These are phyloP conservation scores for Neonectria coccinea DNA, from an alignment of 2,329 filamentous ascomycete species.

Conservation along the genomic window DNA sequence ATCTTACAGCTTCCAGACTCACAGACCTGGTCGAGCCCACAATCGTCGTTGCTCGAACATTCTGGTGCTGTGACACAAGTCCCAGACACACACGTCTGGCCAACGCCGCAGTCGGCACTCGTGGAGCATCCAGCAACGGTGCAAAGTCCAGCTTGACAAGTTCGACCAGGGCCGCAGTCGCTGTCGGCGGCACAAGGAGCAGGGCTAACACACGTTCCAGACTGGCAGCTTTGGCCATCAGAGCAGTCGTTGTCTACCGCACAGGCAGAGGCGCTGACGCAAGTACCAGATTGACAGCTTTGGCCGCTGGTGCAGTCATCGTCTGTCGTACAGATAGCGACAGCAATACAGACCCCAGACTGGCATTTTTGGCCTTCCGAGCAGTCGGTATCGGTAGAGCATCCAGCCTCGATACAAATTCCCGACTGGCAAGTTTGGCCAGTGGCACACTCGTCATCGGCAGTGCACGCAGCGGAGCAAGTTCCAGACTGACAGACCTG, in stretches of 20 bases:
- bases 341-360: constrained; percentile 6
- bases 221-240: background rate
- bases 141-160: constrained; percentile 7
- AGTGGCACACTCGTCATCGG: constrained; percentile 1
- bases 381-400: background rate
- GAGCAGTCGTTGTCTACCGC: background rate
- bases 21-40: background rate
- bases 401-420: background rate
- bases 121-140: background rate
- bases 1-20: background rate
- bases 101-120: background rate
- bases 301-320: background rate
- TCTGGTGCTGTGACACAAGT: constrained; percentile 3
- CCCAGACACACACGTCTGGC: background rate
- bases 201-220: background rate
- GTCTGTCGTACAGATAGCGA: background rate
- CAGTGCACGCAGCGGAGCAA: background rate
- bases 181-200: background rate
- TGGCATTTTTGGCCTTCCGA: background rate
- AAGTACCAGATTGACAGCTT: background rate
- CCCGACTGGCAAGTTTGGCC: constrained; percentile 2
- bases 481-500: constrained; percentile 8
- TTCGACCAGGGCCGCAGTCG: background rate
- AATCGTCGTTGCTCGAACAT: background rate
- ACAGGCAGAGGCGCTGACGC: background rate